These are phyloP conservation scores for Colletotrichum coccodes DNA, from an alignment of 2,329 filamentous ascomycete genomes.

Conservation along the genomic window DNA sequence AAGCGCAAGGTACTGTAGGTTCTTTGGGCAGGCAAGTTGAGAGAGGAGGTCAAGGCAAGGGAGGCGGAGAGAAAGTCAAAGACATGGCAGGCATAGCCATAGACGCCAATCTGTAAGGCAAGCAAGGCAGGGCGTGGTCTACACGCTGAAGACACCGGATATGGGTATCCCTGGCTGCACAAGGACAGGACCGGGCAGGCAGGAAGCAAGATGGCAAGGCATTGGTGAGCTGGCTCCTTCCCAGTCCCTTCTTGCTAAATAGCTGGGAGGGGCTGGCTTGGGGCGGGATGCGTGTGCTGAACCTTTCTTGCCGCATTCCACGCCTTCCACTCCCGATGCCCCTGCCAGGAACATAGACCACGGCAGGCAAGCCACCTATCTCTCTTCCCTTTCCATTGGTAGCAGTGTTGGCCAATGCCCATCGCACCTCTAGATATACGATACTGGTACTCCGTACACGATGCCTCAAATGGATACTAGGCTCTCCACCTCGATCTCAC, in stretches of 20 bases:
- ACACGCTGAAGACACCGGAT: neutral
- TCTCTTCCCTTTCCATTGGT: neutral
- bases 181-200: neutral
- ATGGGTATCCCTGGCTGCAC: neutral
- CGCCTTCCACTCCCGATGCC: neutral
- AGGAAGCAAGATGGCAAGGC: neutral
- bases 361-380: neutral
- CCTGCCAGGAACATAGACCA: neutral
- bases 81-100: neutral
- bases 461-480: neutral
- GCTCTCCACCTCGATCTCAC: neutral
- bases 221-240: neutral
- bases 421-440: neutral
- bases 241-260: neutral
- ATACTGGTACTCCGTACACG: neutral
- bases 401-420: too few species aligned
- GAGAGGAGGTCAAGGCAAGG: neutral
- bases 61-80: neutral
- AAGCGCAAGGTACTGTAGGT: neutral
- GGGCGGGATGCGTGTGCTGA: constrained; percentile 7
- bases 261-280: constrained; percentile 2
- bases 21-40: neutral
- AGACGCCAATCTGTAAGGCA: neutral
- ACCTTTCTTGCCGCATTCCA: constrained; percentile 7
- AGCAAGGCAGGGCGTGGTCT: neutral